A percentile compares a stretch with the other conserved stretches of the same genome.
These are phyloP conservation scores for Puccinia triticina DNA, from an alignment of 1,284 basidiomycete species.

Conservation along the genomic window DNA sequence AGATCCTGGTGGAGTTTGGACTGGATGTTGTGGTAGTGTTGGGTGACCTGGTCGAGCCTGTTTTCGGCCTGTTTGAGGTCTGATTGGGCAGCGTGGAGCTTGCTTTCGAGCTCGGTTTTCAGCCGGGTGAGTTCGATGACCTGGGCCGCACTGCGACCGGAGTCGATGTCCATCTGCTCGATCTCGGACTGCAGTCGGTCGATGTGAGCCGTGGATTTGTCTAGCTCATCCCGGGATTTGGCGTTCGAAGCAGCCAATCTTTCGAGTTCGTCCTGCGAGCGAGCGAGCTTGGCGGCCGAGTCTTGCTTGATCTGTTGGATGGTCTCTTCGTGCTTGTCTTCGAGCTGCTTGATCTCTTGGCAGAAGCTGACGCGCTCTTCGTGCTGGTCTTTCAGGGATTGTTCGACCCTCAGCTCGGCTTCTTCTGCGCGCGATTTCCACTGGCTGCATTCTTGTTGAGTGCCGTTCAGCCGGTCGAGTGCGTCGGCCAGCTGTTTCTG, in stretches of 20 bases:
- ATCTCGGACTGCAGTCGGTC: constrained; percentile 14
- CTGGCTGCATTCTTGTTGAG: constrained; percentile 22
- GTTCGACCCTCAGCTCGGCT: background rate
- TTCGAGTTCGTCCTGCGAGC: constrained; percentile 5
- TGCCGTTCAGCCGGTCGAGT: background rate
- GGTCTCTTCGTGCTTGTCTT: background rate
- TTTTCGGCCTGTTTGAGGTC: constrained; percentile 20
- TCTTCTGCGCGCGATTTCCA: constrained; percentile 1
- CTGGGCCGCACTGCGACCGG: constrained; percentile 10
- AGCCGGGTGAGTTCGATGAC: constrained; percentile 30
- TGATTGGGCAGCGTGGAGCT: constrained; percentile 5
- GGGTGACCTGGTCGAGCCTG: constrained; percentile 15
- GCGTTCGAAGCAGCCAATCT: background rate
- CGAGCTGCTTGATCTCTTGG: constrained; percentile 5
- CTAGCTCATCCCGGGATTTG: background rate
- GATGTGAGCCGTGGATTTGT: background rate
- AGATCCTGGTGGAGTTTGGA: constrained; percentile 28
- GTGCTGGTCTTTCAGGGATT: background rate
- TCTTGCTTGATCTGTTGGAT: constrained; percentile 5
- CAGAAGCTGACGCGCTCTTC: constrained; percentile 14
- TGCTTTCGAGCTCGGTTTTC: constrained; percentile 10
- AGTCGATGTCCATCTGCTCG: constrained; percentile 35
- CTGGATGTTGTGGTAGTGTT: constrained; percentile 34
- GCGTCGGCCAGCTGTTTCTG: constrained; percentile 16
- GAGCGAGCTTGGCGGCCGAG: background rate